These are phyloP conservation scores for Sanguinoderma infundibulare DNA, from an alignment of 1,284 basidiomycete species.

Conservation along the genomic window DNA sequence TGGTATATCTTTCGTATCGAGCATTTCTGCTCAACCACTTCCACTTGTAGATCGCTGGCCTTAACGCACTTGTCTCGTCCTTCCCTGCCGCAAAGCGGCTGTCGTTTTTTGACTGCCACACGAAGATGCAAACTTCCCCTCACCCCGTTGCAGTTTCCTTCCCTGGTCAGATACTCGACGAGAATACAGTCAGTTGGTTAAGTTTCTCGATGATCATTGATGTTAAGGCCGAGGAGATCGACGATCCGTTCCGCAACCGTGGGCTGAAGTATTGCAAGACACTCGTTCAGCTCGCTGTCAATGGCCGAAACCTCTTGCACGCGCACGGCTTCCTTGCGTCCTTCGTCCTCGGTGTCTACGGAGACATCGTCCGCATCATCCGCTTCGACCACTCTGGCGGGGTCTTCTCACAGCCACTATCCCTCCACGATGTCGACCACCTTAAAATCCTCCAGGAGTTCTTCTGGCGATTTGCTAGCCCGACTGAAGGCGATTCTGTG, in stretches of 20 bases:
- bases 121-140: background rate
- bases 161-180: background rate
- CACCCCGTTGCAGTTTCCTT: constrained; percentile 1
- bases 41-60: background rate
- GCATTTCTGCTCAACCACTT: background rate
- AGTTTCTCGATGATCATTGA: constrained; percentile 1
- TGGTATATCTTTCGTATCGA: background rate
- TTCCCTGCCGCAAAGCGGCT: background rate
- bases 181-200: background rate
- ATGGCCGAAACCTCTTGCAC: constrained; percentile 13
- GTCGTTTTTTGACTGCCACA: background rate
- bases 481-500: background rate
- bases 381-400: constrained; percentile 11
- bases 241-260: constrained; percentile 8
- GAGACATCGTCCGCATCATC: background rate
- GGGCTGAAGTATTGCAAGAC: background rate
- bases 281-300: constrained; percentile 11
- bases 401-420: background rate
- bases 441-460: constrained; percentile 3
- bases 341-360: constrained; percentile 15
- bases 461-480: constrained; percentile 11
- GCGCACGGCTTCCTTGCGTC: constrained; percentile 13
- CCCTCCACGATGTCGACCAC: background rate
- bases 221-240: background rate
- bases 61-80: background rate